Conservation (phyloP, 2,329 filamentous ascomycete genomes). For the Clarireedia monteithiana region DNA sequence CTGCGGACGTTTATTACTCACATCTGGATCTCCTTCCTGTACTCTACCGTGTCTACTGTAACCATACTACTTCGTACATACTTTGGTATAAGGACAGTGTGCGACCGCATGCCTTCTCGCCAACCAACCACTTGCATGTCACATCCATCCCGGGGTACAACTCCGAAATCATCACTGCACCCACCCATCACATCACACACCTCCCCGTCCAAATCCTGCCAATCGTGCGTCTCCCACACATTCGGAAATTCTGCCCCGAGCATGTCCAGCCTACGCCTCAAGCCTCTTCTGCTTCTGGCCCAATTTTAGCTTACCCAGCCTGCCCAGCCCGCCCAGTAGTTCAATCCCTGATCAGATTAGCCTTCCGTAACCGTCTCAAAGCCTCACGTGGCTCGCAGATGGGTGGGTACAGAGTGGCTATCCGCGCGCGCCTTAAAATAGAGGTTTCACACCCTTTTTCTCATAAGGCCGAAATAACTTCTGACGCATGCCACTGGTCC, state of each 20-base stretch:
- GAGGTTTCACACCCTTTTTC: neutral
- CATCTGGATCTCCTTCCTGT: too few species aligned
- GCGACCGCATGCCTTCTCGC: too few species aligned
- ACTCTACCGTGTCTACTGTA: too few species aligned
- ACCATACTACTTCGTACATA: too few species aligned
- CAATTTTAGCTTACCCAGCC: neutral
- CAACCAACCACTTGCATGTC: too few species aligned
- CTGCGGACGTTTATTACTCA: too few species aligned
- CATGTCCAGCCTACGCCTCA: neutral
- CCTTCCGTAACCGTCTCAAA: constrained; percentile 1
- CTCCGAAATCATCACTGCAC: too few species aligned
- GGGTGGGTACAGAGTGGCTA: too few species aligned
- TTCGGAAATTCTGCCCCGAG: constrained; percentile 4
- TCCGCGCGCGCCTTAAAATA: neutral
- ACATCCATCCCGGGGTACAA: too few species aligned
- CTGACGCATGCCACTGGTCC: neutral
- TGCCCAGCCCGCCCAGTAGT: neutral
- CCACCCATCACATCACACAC: too few species aligned
- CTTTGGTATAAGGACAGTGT: too few species aligned
- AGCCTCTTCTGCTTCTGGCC: neutral
- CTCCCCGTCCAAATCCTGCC: neutral
- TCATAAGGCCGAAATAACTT: neutral
- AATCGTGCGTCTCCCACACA: constrained; percentile 3
- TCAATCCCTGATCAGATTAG: neutral
- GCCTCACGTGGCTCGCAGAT: neutral